Evolutionary conservation across 2,329 filamentous ascomycete species (phyloP).

Genomic region (Botrytis squamosa): DNA sequence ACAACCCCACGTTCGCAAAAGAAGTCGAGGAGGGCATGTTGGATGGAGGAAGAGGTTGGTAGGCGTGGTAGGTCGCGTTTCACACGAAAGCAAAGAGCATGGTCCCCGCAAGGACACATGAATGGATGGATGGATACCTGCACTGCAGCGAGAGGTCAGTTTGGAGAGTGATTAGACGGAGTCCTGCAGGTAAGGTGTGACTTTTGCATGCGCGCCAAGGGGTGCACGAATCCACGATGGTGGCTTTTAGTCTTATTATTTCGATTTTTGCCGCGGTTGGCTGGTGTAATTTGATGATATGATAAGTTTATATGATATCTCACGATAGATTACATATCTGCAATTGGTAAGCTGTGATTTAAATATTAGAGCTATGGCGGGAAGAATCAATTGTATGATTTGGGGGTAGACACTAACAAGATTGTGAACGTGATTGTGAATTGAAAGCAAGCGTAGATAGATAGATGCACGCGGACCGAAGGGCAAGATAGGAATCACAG

Average conservation of each 20-base stretch:
- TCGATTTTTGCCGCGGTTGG: constrained; percentile 14
- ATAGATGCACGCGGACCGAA: not conserved
- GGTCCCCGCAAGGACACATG: not conserved
- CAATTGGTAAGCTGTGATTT: not conserved
- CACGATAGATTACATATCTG: not conserved
- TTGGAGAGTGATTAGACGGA: not conserved
- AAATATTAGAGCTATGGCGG: not conserved
- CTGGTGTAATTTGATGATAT: not conserved
- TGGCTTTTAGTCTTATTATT: constrained; percentile 4
- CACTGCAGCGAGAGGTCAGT: not conserved
- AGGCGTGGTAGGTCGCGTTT: constrained; percentile 2
- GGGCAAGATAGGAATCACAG: not conserved
- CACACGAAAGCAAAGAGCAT: not conserved
- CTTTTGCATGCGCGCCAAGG: constrained; percentile 2
- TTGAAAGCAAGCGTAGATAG: not conserved
- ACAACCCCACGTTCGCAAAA: constrained; percentile 3
- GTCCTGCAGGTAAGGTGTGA: not conserved
- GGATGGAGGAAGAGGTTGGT: not conserved
- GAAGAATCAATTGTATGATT: not conserved
- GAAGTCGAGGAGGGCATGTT: not conserved
- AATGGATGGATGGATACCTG: not conserved
- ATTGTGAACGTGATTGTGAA: not conserved
- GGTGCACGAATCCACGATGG: not conserved
- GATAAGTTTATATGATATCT: not conserved
- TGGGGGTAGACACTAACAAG: not conserved